Conservation (phyloP, 352 stramenopile genomes). For the Globisporangium middletonii region DNA sequence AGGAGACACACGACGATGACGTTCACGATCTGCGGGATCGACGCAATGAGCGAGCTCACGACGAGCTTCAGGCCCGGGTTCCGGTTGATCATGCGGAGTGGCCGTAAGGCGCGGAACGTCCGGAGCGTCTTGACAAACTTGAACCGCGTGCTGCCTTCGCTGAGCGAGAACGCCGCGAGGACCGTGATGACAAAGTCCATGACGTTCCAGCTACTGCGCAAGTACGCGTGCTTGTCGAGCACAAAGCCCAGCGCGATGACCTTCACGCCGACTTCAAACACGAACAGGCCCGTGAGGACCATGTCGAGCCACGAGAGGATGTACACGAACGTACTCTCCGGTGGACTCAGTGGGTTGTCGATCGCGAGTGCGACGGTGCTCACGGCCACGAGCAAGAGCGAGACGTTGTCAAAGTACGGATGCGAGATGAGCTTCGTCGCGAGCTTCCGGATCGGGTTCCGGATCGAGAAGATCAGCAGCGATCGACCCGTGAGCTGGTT, state of each 20-base stretch:
- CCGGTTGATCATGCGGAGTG: conserved; percentile 80
- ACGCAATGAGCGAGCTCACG: conserved; percentile 72
- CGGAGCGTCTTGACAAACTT: conserved; percentile 66
- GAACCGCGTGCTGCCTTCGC: conserved; percentile 57
- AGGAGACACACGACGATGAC: conserved; percentile 81
- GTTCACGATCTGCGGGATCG: conserved; percentile 78
- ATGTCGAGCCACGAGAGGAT: conserved; percentile 60
- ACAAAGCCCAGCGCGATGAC: conserved; percentile 79
- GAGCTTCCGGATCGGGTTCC: conserved; percentile 46
- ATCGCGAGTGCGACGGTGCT: conserved; percentile 66
- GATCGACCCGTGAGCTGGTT: conserved; percentile 26
- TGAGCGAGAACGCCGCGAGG: conserved; percentile 66
- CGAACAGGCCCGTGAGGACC: conserved; percentile 78
- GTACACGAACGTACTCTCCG: conserved; percentile 31
- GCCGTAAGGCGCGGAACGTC: conserved; percentile 72
- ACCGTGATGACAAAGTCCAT: conserved; percentile 88
- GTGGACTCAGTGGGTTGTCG: conserved; percentile 63
- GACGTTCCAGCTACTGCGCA: conserved; percentile 85
- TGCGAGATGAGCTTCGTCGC: conserved; percentile 47
- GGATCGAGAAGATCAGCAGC: conserved; percentile 32
- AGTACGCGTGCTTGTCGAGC: conserved; percentile 54
- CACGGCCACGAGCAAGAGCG: conserved; percentile 67
- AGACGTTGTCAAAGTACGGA: conserved; percentile 69
- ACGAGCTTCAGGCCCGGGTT: conserved; percentile 68
- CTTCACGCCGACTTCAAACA: conserved; percentile 84